phyloP scores from a whole-genome alignment of 352 stramenopile species.

The Globisporangium nunn region DNA sequence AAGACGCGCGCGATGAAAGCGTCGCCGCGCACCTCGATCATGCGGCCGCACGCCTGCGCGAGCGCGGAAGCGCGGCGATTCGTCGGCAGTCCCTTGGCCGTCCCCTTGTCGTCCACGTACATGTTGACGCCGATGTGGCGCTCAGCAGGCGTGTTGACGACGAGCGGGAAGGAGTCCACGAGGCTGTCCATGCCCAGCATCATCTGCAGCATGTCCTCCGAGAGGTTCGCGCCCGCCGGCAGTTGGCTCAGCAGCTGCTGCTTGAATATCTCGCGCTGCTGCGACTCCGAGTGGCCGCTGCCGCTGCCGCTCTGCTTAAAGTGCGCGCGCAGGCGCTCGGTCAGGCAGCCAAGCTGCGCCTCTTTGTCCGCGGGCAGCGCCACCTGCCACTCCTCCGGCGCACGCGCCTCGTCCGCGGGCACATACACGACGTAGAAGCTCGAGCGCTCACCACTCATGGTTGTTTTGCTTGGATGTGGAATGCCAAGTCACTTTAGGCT shows the following conservation, averaged over 20 bases:
- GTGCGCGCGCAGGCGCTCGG: slow-evolving; percentile 68
- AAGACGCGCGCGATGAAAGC: slow-evolving; percentile 85
- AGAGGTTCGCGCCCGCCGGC: slow-evolving; percentile 50
- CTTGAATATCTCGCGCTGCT: slow-evolving; percentile 79
- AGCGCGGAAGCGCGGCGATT: slow-evolving; percentile 80
- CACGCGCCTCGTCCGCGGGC: slow-evolving; percentile 36
- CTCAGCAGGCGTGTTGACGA: slow-evolving; percentile 70
- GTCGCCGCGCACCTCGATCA: slow-evolving; percentile 81
- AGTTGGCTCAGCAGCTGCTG: slow-evolving; percentile 70
- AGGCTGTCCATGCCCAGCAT: slow-evolving; percentile 86
- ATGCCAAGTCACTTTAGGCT: background rate
- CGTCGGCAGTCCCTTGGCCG: slow-evolving; percentile 69
- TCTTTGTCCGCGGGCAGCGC: slow-evolving; percentile 68
- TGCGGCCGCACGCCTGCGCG: slow-evolving; percentile 70
- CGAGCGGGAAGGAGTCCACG: slow-evolving; percentile 82
- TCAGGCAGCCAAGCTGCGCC: slow-evolving; percentile 72
- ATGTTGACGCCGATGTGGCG: slow-evolving; percentile 80
- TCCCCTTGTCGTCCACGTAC: slow-evolving; percentile 89
- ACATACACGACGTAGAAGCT: slow-evolving; percentile 76
- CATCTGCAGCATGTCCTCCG: slow-evolving; percentile 77
- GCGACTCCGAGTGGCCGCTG: slow-evolving; percentile 19
- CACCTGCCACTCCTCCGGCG: slow-evolving; percentile 73
- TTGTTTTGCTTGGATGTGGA: background rate
- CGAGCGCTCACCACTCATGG: slow-evolving; percentile 55
- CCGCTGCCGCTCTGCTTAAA: slow-evolving; percentile 50